phyloP scores from a whole-genome alignment of 1,139 yeast genomes.

The Geotrichum aggregatum region DNA sequence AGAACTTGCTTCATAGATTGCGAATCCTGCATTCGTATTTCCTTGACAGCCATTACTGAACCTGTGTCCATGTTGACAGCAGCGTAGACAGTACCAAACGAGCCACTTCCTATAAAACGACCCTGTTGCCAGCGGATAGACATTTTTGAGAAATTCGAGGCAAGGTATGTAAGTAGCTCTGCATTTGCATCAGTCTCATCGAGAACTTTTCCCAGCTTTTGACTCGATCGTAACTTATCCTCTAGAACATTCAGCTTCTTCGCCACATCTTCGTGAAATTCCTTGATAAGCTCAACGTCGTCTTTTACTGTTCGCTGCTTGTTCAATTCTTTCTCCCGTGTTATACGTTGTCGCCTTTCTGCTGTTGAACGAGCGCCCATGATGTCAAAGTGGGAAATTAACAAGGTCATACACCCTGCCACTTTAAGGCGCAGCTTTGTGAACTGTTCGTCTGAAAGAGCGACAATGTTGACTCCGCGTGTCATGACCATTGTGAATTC shows the following conservation, averaged over 20 bases:
- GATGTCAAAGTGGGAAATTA: conserved; percentile 93
- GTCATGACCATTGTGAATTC: conserved; percentile 97
- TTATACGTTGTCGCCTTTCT: conserved; percentile 44
- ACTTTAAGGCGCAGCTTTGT: conserved; percentile 70
- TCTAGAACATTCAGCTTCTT: conserved; percentile 59
- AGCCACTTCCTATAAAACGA: conserved; percentile 87
- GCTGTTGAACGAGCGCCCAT: conserved; percentile 97
- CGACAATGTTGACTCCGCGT: conserved; percentile 80
- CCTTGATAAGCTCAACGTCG: conserved; percentile 55
- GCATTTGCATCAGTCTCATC: conserved; percentile 85
- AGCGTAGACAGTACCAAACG: conserved; percentile 91
- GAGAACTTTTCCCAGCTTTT: conserved; percentile 77
- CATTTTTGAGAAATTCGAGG: conserved; percentile 84
- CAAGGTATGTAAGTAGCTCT: conserved; percentile 78
- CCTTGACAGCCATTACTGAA: conserved; percentile 95
- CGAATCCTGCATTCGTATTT: conserved; percentile 83
- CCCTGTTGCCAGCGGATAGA: conserved; percentile 98
- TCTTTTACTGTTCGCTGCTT: conserved; percentile 38
- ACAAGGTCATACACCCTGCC: conserved; percentile 89
- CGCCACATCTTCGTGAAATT: conserved; percentile 58
- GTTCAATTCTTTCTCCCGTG: conserved; percentile 20
- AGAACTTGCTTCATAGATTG: conserved; percentile 81
- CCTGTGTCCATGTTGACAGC: conserved; percentile 93
- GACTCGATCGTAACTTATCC: conserved; percentile 46
- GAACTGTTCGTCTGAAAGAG: conserved; percentile 74